Evolutionary conservation across 2,329 filamentous ascomycete genomes (phyloP).

Genomic region (Cladosporium cucumerinum): DNA sequence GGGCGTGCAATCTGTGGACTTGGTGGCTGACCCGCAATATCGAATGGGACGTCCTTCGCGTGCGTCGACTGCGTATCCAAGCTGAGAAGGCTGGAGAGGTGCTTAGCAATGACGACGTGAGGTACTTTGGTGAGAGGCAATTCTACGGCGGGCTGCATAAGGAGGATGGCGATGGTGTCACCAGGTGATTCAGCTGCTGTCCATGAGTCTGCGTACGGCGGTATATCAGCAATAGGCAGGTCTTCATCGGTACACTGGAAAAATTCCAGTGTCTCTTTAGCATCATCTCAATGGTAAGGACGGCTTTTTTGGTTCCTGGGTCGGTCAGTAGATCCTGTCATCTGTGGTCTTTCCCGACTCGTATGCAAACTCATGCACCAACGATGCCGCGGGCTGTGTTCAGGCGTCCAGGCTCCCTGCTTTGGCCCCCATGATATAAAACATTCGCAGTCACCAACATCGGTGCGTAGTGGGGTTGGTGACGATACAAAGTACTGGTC

Average conservation of each 20-base stretch:
- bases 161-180: not conserved
- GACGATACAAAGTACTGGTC: not conserved
- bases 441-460: not conserved
- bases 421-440: not conserved
- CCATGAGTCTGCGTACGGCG: not conserved
- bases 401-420: not conserved
- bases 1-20: constrained; percentile 40
- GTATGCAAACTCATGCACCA: not conserved
- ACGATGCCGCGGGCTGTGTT: not conserved
- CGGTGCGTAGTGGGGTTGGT: not conserved
- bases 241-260: not conserved
- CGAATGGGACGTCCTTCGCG: constrained; percentile 38
- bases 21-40: constrained; percentile 44
- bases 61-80: constrained; percentile 18
- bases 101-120: constrained; percentile 20
- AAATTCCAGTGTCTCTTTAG: not conserved
- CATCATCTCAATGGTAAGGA: not conserved
- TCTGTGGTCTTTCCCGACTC: not conserved
- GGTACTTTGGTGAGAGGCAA: constrained; percentile 12
- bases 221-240: not conserved
- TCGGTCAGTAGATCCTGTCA: not conserved
- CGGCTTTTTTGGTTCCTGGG: not conserved
- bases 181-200: not conserved
- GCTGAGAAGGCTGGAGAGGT: constrained; percentile 19
- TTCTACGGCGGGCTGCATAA: constrained; percentile 13